Base-by-base conservation (phyloP, 108 stramenopile species). In the Nitzschia sp. region DNA sequence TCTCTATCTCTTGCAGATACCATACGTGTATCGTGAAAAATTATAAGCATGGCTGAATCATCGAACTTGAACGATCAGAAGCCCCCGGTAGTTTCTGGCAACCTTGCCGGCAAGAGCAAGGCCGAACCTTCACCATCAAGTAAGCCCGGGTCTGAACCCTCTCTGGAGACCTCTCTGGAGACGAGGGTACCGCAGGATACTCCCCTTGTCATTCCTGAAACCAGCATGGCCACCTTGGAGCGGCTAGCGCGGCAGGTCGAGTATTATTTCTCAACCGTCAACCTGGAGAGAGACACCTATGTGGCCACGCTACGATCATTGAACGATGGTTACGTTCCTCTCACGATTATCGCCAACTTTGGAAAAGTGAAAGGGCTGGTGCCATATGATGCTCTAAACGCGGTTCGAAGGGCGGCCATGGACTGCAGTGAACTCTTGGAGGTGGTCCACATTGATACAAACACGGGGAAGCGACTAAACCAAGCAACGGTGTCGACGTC, bases 281-380 rank as follows among this genome's bases (percentile, higher is more conserved):
- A 86, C 53, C 57, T 86, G 44, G 41, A 53, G 9, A 77, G 58
- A 50, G 85, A 86, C 53, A 79, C 80, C 3, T 86, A 83, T 53
- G 58, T 86, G 35, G 44, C 63, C 13, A 86, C 82, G 5, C 47
- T 86, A 21, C 68, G 78, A 19, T 41, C 59, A 32, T 58, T 80
- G 47, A 80, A 86, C 48, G 78, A 79, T 56, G 79, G 79, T 3
- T 86, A 82, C 68, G 79, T 86, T 11, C 85, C 85, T 3, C 53
- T 80, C 27, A 58, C 80, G 28, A 78, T 80, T 32, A 76, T 86
- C 48, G 80, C 76, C 31, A 78, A 77, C 53, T 86, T 86, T 72
- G 71, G 65, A 53, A 86, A 86, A 45, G 80, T 86, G 25, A 56
- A 74, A 68, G 32, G 41, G 1, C 34, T 79, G 60, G 63, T 47